Percentiles rank a stretch among this genome's conserved stretches.
phyloP scores from a whole-genome alignment of 768 basidiomycete genomes.

The Lactarius pseudohatsudake region DNA sequence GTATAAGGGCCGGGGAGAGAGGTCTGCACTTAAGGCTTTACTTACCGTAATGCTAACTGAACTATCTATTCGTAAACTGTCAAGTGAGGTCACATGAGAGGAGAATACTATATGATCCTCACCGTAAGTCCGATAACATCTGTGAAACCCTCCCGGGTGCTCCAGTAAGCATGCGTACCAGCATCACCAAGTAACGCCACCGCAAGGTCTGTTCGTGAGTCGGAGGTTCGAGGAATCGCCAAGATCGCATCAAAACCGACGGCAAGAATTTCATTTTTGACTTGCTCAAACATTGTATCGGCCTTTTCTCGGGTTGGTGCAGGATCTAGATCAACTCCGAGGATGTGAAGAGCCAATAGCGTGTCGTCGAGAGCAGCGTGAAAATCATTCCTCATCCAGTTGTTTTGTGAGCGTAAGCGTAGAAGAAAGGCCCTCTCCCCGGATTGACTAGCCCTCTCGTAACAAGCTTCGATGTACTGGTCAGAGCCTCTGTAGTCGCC shows the following conservation, averaged over 20 bases:
- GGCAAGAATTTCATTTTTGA: conserved; percentile 68
- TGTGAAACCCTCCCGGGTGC: conserved; percentile 51
- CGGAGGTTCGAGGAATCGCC: conserved; percentile 58
- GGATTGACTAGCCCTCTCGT: conserved; percentile 45
- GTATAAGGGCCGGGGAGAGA: not conserved
- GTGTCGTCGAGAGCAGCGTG: conserved; percentile 57
- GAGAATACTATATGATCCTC: not conserved
- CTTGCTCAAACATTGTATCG: conserved; percentile 65
- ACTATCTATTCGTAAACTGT: conserved; percentile 47
- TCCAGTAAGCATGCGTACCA: conserved; percentile 73
- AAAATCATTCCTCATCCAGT: conserved; percentile 60
- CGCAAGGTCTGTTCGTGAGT: conserved; percentile 59
- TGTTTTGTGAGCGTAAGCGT: conserved; percentile 60
- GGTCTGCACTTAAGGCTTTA: not conserved
- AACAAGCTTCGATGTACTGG: conserved; percentile 53
- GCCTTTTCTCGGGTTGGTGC: conserved; percentile 54
- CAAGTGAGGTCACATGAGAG: not conserved
- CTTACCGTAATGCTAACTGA: conserved; percentile 59
- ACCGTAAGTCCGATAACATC: conserved; percentile 70
- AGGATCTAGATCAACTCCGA: conserved; percentile 61
- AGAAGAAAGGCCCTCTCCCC: conserved; percentile 59
- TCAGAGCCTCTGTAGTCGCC: conserved; percentile 58
- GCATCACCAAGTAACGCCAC: conserved; percentile 69
- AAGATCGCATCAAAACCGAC: conserved; percentile 70
- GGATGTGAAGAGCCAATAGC: conserved; percentile 54